phyloP scores from a whole-genome alignment of 768 basidiomycete genomes.

The Suillus decipiens region DNA sequence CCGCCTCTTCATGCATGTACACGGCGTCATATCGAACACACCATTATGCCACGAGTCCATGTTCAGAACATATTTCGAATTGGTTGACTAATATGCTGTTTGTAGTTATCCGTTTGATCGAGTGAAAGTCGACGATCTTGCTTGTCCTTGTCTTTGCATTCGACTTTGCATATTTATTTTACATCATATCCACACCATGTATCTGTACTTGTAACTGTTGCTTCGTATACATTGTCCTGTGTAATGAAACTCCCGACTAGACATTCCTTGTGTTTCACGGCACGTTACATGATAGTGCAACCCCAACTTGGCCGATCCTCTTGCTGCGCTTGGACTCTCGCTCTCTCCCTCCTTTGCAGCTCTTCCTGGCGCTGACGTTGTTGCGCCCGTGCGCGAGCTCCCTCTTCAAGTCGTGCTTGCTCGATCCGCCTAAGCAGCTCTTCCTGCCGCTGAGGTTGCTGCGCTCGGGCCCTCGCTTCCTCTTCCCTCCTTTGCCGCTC shows the following conservation, averaged over 20 bases:
- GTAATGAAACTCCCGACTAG: slow-evolving; percentile 6
- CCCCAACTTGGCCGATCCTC: slow-evolving; percentile 19
- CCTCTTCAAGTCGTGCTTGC: no score
- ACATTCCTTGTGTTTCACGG: neutral
- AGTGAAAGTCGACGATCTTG: slow-evolving; percentile 9
- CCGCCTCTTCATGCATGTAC: slow-evolving; percentile 87
- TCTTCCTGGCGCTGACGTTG: no score
- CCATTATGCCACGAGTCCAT: slow-evolving; percentile 81
- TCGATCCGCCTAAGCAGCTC: no score
- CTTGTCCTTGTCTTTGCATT: neutral
- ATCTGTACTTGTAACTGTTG: slow-evolving; percentile 14
- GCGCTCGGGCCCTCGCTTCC: neutral
- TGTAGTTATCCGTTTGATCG: slow-evolving; percentile 18
- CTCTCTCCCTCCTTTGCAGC: neutral
- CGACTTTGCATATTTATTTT: slow-evolving; percentile 11
- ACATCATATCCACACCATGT: slow-evolving; percentile 14
- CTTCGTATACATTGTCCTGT: slow-evolving; percentile 3
- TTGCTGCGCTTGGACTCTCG: slow-evolving; percentile 13
- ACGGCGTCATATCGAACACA: slow-evolving; percentile 74
- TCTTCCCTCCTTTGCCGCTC: slow-evolving; percentile 5
- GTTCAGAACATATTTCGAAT: slow-evolving; percentile 89
- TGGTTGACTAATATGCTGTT: slow-evolving; percentile 43
- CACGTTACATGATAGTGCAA: slow-evolving; percentile 27
- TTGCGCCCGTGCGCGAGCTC: no score
- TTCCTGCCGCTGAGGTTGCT: no score